Conservation (phyloP, 805 yeast genomes). For the Danielozyma ontarioensis region DNA sequence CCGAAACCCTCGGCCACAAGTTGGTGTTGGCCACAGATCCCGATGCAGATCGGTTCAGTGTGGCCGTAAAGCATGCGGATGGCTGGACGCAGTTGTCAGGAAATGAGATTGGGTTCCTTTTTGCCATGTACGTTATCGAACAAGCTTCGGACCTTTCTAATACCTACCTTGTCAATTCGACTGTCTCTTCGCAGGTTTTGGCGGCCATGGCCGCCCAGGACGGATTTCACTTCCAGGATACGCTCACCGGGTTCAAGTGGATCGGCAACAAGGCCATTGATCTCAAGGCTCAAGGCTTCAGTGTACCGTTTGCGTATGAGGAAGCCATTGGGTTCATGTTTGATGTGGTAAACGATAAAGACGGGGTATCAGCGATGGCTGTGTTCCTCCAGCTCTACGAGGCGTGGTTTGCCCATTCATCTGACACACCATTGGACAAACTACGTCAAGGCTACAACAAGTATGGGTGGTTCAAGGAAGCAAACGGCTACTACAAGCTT, state of each 20-base stretch:
- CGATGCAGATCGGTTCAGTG: constrained; percentile 92
- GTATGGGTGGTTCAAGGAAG: constrained; percentile 80
- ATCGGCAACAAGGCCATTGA: constrained; percentile 85
- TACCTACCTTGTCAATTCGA: constrained; percentile 70
- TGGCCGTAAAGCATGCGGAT: constrained; percentile 49
- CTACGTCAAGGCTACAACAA: constrained; percentile 53
- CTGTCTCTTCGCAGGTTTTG: constrained; percentile 87
- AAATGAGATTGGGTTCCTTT: constrained; percentile 81
- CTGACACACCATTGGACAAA: constrained; percentile 39
- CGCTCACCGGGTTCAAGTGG: constrained; percentile 97
- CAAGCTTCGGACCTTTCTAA: constrained; percentile 21
- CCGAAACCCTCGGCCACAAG: constrained; percentile 43
- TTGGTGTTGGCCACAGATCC: constrained; percentile 90
- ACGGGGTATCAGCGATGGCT: constrained; percentile 78
- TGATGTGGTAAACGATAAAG: constrained; percentile 79
- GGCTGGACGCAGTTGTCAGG: constrained; percentile 85
- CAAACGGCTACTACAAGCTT: constrained; percentile 79
- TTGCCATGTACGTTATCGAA: constrained; percentile 61
- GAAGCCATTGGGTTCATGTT: constrained; percentile 98
- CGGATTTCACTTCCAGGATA: constrained; percentile 67
- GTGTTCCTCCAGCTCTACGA: constrained; percentile 70
- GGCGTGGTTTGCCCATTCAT: constrained; percentile 38
- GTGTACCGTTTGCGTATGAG: constrained; percentile 87
- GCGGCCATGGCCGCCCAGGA: constrained; percentile 57
- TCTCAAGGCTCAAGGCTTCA: constrained; percentile 54